phyloP scores from a whole-genome alignment of 371 early-diverging fungal species.

The Mucor ambiguus region DNA sequence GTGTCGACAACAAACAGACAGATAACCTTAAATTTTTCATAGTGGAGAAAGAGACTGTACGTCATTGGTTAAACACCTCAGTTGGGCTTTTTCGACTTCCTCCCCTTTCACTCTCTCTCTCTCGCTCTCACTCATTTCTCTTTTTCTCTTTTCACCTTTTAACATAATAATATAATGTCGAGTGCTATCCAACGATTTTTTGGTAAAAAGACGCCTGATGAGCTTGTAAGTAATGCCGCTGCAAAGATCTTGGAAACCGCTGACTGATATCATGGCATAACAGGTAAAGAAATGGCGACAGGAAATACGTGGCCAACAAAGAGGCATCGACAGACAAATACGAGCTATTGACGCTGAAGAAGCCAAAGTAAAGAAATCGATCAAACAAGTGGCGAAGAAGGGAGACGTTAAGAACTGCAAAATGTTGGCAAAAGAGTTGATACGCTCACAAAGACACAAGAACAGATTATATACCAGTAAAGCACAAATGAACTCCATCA shows the following conservation, averaged over 20 bases:
- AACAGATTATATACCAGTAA: slow-evolving; percentile 84
- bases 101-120: background rate
- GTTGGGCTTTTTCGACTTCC: background rate
- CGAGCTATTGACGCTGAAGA: slow-evolving; percentile 84
- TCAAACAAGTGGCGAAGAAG: slow-evolving; percentile 90
- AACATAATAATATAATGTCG: slow-evolving; percentile 26
- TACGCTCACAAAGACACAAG: slow-evolving; percentile 78
- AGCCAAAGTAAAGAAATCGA: slow-evolving; percentile 72
- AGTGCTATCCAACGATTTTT: slow-evolving; percentile 60
- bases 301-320: slow-evolving; percentile 83
- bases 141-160: background rate
- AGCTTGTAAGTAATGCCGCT: slow-evolving; percentile 44
- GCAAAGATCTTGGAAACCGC: background rate
- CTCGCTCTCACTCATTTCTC: too few relatives aligned
- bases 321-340: slow-evolving; percentile 86
- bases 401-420: slow-evolving; percentile 80
- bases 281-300: slow-evolving; percentile 90
- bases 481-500: slow-evolving; percentile 91
- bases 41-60: background rate
- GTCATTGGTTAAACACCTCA: background rate
- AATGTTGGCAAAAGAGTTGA: slow-evolving; percentile 84
- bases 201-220: slow-evolving; percentile 68
- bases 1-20: background rate
- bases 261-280: background rate
- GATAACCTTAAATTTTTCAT: background rate